Conservation (phyloP, 805 yeast genomes). For the Yarrowia divulgata region DNA sequence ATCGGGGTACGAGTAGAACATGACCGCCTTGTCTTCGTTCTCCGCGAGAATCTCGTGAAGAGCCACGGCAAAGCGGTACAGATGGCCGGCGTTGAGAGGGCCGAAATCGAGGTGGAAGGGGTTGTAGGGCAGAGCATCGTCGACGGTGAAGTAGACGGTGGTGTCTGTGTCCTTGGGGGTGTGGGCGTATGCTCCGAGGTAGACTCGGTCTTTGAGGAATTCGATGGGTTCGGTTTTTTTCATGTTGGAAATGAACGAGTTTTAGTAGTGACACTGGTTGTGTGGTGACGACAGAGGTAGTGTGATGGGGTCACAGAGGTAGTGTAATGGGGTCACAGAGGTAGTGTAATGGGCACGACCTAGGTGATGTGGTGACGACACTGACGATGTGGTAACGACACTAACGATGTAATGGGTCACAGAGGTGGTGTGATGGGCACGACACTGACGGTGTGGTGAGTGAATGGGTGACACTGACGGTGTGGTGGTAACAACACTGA, state of each 20-base stretch:
- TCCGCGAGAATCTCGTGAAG: constrained; percentile 87
- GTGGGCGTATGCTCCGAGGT: constrained; percentile 86
- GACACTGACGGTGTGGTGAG: no score
- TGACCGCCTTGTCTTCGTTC: constrained; percentile 87
- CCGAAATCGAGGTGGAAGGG: constrained; percentile 97
- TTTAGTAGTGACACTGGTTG: not conserved
- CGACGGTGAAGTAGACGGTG: constrained; percentile 86
- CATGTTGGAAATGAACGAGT: no score
- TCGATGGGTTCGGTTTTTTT: constrained; percentile 28
- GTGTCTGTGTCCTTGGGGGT: constrained; percentile 79
- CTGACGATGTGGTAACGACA: no score
- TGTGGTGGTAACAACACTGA: no score
- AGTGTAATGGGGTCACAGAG: no score
- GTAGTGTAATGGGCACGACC: no score
- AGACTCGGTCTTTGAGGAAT: constrained; percentile 61
- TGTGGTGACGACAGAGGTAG: no score
- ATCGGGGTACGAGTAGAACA: constrained; percentile 83
- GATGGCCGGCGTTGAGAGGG: constrained; percentile 90
- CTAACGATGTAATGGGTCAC: no score
- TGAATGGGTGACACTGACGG: no score
- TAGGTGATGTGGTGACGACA: no score
- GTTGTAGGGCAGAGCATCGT: constrained; percentile 89
- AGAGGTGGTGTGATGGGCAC: no score
- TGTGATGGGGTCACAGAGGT: no score
- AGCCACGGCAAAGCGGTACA: constrained; percentile 93